Evolutionary conservation across 176 grass and related monocot genomes (phyloP).

Genomic region (Eleusine indica): DNA sequence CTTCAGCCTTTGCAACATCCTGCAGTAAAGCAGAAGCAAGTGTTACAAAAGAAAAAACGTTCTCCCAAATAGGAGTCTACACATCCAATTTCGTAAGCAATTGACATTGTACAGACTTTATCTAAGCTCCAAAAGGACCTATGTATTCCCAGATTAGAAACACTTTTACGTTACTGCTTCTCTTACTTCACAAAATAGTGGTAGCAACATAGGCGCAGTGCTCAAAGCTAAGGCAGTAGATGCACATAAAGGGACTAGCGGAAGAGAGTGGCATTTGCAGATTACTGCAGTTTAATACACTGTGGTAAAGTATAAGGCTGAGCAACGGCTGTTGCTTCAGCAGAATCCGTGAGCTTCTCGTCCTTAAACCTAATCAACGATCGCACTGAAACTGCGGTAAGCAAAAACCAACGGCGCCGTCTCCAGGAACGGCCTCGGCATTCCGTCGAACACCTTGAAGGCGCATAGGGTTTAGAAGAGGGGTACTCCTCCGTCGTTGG

Average conservation of each 20-base stretch:
- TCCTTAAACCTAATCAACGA: slow-evolving; percentile 3
- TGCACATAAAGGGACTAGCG: not conserved
- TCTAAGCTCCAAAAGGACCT: not conserved
- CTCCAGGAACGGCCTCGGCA: not conserved
- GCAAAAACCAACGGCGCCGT: not conserved
- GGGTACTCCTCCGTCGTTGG: not conserved
- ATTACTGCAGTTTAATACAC: not conserved
- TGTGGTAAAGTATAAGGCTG: not conserved
- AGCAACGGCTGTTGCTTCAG: slow-evolving; percentile 4
- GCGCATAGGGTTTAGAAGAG: slow-evolving; percentile 1
- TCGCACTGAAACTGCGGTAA: not conserved
- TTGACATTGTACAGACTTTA: not conserved
- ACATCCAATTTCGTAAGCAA: not conserved
- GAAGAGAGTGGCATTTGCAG: slow-evolving; percentile 2
- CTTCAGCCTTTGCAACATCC: slow-evolving; percentile 51
- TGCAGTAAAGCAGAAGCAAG: slow-evolving; percentile 30
- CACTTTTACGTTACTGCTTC: not conserved
- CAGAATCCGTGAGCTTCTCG: not conserved
- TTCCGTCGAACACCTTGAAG: slow-evolving; percentile 38
- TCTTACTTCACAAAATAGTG: not conserved
- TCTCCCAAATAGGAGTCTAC: not conserved
- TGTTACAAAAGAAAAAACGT: slow-evolving; percentile 2
- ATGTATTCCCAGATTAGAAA: not conserved
- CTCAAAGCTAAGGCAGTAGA: not conserved
- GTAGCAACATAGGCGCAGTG: not conserved